Evolutionary conservation across 768 basidiomycete genomes (phyloP).

Genomic region (Sporobolomyces phaffii): DNA sequence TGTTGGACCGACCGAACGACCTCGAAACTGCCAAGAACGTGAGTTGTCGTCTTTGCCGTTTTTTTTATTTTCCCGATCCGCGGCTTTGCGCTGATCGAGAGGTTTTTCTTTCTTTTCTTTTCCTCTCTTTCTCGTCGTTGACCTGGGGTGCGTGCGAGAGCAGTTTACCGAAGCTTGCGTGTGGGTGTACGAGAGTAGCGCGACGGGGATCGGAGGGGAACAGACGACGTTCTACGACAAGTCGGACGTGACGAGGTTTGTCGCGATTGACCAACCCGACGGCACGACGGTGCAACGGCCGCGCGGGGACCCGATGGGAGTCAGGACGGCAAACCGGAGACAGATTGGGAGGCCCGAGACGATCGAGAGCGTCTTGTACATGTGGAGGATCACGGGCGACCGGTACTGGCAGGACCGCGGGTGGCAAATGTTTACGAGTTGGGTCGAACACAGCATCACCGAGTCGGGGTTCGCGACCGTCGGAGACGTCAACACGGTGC

Average conservation of each 20-base stretch:
- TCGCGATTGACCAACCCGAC: neutral
- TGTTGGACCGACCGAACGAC: slow-evolving; percentile 47
- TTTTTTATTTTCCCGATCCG: neutral
- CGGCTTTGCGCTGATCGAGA: neutral
- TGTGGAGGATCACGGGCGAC: slow-evolving; percentile 49
- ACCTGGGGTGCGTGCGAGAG: too few relatives aligned
- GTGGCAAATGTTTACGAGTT: slow-evolving; percentile 49
- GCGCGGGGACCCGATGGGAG: slow-evolving; percentile 41
- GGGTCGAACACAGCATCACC: slow-evolving; percentile 26
- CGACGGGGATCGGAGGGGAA: slow-evolving; percentile 40
- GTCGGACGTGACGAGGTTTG: slow-evolving; percentile 15
- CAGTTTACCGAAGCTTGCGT: slow-evolving; percentile 48
- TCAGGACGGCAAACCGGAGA: slow-evolving; percentile 39
- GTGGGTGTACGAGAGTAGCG: slow-evolving; percentile 44
- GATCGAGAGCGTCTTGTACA: slow-evolving; percentile 48
- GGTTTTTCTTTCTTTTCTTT: neutral
- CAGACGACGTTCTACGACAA: slow-evolving; percentile 28
- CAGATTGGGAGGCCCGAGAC: slow-evolving; percentile 50
- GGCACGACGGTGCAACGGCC: slow-evolving; percentile 5
- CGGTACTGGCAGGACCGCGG: slow-evolving; percentile 49
- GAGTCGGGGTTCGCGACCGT: slow-evolving; percentile 30
- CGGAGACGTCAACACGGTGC: slow-evolving; percentile 24
- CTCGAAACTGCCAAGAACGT: slow-evolving; percentile 39
- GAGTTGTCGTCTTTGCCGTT: neutral
- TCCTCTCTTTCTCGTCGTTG: neutral